A percentile compares a stretch with the other conserved stretches of the same genome.
These are phyloP conservation scores for Cotoneaster glaucophyllus DNA, from an alignment of 306 rosid species.

Conservation along the genomic window DNA sequence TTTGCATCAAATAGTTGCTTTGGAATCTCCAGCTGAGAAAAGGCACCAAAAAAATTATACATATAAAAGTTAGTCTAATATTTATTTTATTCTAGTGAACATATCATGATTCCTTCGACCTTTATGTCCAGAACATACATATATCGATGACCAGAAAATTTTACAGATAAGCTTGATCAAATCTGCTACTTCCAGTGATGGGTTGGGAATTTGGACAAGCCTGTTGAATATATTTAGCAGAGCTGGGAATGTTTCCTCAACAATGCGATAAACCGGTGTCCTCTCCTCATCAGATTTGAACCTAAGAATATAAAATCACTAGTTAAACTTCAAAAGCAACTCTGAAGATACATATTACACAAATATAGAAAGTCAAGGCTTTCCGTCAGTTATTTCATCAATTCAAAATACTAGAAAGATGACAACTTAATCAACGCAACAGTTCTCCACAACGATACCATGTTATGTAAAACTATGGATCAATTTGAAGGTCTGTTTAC, in stretches of 20 bases:
- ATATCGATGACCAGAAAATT: conserved; percentile 99
- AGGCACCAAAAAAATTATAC: neutral
- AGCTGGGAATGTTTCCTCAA: conserved; percentile 89
- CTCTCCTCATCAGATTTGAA: conserved; percentile 97
- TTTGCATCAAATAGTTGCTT: conserved; percentile 75
- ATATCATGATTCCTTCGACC: neutral
- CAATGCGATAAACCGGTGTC: conserved; percentile 73
- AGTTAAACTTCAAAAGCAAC: neutral
- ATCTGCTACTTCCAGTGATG: conserved; percentile 85
- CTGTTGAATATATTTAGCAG: conserved; percentile 73
- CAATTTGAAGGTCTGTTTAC: neutral
- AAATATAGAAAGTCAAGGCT: neutral
- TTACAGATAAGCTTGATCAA: conserved; percentile 93
- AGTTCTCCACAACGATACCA: neutral
- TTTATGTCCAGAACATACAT: conserved; percentile 40
- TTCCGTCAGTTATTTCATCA: neutral
- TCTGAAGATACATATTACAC: neutral
- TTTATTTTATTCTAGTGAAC: neutral
- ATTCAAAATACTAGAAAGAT: neutral
- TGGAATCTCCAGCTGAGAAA: conserved; percentile 91
- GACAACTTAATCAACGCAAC: neutral
- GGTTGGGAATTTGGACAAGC: conserved; percentile 80
- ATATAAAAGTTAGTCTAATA: neutral
- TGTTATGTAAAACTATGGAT: neutral
- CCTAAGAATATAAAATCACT: conserved; percentile 39